Conservation (phyloP, 106 monocot genomes). For the Dendrobium chrysotoxum region DNA sequence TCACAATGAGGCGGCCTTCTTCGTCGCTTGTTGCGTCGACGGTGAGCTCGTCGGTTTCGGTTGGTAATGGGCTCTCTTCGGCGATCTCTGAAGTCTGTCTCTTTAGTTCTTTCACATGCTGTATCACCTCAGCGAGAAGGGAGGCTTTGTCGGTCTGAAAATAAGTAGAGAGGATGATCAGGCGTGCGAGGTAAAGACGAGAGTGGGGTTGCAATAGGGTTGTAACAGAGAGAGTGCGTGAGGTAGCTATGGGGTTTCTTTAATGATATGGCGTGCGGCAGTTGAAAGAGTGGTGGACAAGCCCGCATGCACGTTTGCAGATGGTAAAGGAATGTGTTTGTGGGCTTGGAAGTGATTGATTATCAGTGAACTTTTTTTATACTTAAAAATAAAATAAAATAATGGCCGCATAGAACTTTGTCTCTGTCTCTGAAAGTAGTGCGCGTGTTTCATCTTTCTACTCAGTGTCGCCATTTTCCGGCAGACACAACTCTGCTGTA, state of each 20-base stretch:
- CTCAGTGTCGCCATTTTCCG: slow-evolving; percentile 10
- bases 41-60: slow-evolving; percentile 82
- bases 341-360: background rate
- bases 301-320: background rate
- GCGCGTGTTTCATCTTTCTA: slow-evolving; percentile 43
- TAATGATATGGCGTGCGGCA: background rate
- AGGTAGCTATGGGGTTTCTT: slow-evolving; percentile 3
- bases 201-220: background rate
- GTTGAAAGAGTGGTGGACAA: background rate
- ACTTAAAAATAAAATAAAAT: no score
- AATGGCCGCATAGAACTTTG: slow-evolving; percentile 10
- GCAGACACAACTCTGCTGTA: slow-evolving; percentile 19
- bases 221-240: background rate
- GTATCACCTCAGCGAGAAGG: slow-evolving; percentile 90
- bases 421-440: slow-evolving; percentile 31
- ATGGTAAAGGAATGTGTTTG: background rate
- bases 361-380: background rate
- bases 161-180: background rate
- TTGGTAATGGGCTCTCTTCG: slow-evolving; percentile 58
- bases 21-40: slow-evolving; percentile 59
- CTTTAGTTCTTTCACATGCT: slow-evolving; percentile 90
- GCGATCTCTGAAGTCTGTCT: slow-evolving; percentile 74
- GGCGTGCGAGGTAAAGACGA: background rate
- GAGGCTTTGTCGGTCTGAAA: slow-evolving; percentile 93
- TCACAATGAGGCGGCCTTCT: slow-evolving; percentile 57